Conservation (phyloP, 2,329 filamentous ascomycete species). For the Xylariaceae sp. region DNA sequence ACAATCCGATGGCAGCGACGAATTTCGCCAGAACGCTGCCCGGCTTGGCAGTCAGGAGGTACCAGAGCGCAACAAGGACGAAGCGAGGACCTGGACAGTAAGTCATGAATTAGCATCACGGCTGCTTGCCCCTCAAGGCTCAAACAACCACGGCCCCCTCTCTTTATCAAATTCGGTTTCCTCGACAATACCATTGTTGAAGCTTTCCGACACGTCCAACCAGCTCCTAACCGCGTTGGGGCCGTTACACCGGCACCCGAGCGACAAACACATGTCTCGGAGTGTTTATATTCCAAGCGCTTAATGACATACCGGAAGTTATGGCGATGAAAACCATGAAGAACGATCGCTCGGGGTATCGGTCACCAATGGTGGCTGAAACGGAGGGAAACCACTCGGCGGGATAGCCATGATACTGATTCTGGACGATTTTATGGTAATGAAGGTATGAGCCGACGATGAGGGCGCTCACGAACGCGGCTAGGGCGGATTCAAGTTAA, state of each 20-base stretch:
- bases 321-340: conserved; percentile 98
- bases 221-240: neutral
- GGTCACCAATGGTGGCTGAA: conserved; percentile 93
- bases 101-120: conserved; percentile 13
- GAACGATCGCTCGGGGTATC: conserved; percentile 92
- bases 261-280: neutral
- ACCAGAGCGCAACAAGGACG: conserved; percentile 85
- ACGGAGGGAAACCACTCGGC: conserved; percentile 97
- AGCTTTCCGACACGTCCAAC: neutral
- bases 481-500: conserved; percentile 37
- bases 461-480: conserved; percentile 81
- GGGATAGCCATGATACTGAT: conserved; percentile 91
- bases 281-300: neutral
- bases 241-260: neutral
- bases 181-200: neutral
- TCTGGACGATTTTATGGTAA: conserved; percentile 95
- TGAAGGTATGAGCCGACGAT: conserved; percentile 76
- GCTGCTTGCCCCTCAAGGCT: neutral
- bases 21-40: conserved; percentile 74
- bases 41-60: conserved; percentile 74
- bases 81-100: conserved; percentile 69
- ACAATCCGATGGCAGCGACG: conserved; percentile 71
- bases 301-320: conserved; percentile 63
- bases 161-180: neutral
- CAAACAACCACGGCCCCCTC: neutral